phyloP scores from a whole-genome alignment of 1,139 yeast genomes.

The Blastobotrys aristatus region DNA sequence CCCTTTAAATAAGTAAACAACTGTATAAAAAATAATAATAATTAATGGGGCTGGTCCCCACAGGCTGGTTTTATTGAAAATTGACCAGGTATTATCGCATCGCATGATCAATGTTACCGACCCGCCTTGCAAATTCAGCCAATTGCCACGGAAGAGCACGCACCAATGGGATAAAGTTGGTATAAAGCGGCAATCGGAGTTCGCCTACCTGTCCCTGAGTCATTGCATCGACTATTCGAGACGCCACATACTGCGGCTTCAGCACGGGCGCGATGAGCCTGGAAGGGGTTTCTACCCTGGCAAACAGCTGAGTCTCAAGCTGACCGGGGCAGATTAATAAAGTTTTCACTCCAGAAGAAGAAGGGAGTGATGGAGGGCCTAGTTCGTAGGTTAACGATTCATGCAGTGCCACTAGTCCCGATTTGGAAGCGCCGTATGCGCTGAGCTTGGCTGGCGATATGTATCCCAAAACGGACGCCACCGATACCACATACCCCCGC shows the following conservation, averaged over 20 bases:
- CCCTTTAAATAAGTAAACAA: no score
- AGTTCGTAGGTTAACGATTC: constrained; percentile 73
- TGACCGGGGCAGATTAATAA: constrained; percentile 86
- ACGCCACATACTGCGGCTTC: constrained; percentile 62
- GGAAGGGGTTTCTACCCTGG: constrained; percentile 67
- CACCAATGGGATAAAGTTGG: constrained; percentile 63
- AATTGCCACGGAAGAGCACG: constrained; percentile 72
- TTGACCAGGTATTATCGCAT: no score
- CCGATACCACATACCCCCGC: constrained; percentile 73
- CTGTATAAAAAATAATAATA: neutral
- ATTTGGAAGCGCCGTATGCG: constrained; percentile 86
- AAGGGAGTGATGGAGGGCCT: constrained; percentile 30
- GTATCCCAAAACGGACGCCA: constrained; percentile 80
- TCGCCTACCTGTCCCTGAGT: constrained; percentile 62
- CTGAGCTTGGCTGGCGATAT: constrained; percentile 77
- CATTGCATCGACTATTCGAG: constrained; percentile 50
- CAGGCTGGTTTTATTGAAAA: neutral
- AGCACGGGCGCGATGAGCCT: constrained; percentile 73
- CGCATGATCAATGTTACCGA: constrained; percentile 56
- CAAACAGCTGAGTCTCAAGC: constrained; percentile 65
- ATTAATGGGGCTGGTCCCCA: constrained; percentile 1
- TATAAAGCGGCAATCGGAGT: constrained; percentile 69
- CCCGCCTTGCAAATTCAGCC: constrained; percentile 46
- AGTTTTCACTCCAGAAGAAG: constrained; percentile 42
- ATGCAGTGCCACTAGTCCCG: constrained; percentile 79